Evolutionary conservation across 257 asterid genomes (phyloP).

Genomic region (Nicotiana sylvestris): DNA sequence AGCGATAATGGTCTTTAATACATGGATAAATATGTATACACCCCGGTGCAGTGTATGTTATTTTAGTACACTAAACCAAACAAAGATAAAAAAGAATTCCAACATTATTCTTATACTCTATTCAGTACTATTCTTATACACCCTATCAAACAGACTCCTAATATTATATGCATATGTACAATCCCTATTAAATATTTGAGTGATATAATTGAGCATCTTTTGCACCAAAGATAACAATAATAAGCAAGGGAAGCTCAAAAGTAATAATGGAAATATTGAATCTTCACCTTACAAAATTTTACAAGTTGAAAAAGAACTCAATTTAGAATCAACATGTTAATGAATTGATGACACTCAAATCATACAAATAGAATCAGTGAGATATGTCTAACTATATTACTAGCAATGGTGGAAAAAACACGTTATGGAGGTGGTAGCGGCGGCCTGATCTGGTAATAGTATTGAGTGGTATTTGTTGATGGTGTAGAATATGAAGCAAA

Average conservation of each 20-base stretch:
- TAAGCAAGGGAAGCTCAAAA: neutral
- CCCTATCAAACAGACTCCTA: no score
- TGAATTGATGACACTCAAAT: neutral
- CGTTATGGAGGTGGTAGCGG: constrained; percentile 34
- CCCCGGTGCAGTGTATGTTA: no score
- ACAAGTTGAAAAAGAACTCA: constrained; percentile 7
- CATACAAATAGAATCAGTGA: constrained; percentile 17
- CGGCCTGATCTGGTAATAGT: constrained; percentile 28
- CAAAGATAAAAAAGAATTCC: no score
- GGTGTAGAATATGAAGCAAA: constrained; percentile 32
- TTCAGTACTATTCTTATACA: no score
- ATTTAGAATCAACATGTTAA: neutral
- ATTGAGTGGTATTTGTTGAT: constrained; percentile 27
- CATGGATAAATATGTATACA: no score
- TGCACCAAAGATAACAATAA: neutral
- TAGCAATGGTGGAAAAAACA: neutral
- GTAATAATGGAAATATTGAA: neutral
- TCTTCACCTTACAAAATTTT: neutral
- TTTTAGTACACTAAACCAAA: no score
- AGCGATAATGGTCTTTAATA: no score
- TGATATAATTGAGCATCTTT: neutral
- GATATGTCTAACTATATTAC: neutral
- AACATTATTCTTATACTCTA: no score
- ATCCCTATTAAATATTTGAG: neutral
- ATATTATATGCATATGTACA: no score